Conservation (phyloP, 768 basidiomycete species). For the Termitomyces heimii region DNA sequence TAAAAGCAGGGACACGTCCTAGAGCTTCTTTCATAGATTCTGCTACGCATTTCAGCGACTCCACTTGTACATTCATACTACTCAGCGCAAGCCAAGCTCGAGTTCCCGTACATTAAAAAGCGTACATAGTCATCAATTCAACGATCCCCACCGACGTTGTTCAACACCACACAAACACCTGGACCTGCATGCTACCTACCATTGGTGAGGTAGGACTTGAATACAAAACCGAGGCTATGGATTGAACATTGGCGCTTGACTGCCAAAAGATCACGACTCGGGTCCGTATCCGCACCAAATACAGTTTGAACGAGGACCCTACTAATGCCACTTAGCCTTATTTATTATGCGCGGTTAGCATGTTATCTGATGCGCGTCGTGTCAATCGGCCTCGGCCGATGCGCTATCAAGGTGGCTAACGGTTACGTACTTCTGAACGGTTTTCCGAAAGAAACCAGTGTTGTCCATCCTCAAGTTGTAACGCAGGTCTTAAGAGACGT, state of each 20-base stretch:
- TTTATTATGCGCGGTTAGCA: too few relatives aligned
- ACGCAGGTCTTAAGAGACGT: neutral
- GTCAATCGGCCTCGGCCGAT: neutral
- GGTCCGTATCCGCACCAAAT: neutral
- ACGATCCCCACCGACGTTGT: neutral
- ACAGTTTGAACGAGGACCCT: neutral
- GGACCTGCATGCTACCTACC: neutral
- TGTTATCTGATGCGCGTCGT: neutral
- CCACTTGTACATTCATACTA: neutral
- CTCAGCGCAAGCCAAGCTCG: neutral
- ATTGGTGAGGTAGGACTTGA: neutral
- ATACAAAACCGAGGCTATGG: neutral
- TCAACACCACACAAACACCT: neutral
- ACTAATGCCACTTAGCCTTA: neutral
- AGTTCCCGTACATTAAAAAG: neutral
- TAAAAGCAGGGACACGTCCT: neutral
- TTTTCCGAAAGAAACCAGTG: neutral
- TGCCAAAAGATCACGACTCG: neutral
- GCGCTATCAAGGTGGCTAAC: neutral
- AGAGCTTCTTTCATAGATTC: neutral
- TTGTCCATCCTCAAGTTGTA: neutral
- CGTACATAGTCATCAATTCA: neutral
- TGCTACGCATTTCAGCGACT: neutral
- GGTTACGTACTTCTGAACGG: neutral
- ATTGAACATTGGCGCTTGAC: neutral